Evolutionary conservation across 805 yeast genomes (phyloP), one percentile per base, ranked within the genome.

Genomic region (Naumovozyma baii): DNA sequence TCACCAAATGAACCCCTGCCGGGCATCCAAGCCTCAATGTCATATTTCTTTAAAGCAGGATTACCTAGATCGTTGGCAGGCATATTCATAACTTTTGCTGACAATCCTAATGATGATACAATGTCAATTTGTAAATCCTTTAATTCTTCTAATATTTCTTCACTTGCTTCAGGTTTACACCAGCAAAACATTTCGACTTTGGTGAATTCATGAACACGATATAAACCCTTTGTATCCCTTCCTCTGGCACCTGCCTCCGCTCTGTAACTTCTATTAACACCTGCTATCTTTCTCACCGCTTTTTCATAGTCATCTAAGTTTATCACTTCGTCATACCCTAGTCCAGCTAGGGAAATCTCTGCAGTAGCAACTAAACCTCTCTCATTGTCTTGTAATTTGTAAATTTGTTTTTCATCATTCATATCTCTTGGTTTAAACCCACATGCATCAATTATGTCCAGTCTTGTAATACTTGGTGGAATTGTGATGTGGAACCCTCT

Each of bases 221-320:
- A 92, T 1, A 92, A 66, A 0, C 98, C 98, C 50, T 80, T 78
- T 0, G 96, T 86, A 48, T 86, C 96, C 47, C 75, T 76, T 2
- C 98, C 98, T 40, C 95, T 73, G 1, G 97, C 92, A 2, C 97
- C 98, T 0, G 98, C 98, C 57, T 92, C 98, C 0, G 96, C 95
- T 45, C 98, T 69, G 55, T 79, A 92, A 45, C 95, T 76, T 46
- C 96, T 69, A 39, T 94, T 81, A 1, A 86, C 69, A 1, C 96
- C 98, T 10, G 78, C 92, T 20, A 74, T 66, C 50, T 74, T 78
- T 12, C 66, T 46, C 0, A 94, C 87, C 4, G 76, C 63, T 0
- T 67, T 61, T 1, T 53, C 34, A n/a, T 26, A 20, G 13, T 33
- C 14, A 15, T 34, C 18, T 29, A 66, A 50, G 5, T 60, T 54